Percentiles rank a stretch among this genome's conserved stretches.
phyloP scores from a whole-genome alignment of 768 basidiomycete species.

The Hygrophoropsis aurantiaca region DNA sequence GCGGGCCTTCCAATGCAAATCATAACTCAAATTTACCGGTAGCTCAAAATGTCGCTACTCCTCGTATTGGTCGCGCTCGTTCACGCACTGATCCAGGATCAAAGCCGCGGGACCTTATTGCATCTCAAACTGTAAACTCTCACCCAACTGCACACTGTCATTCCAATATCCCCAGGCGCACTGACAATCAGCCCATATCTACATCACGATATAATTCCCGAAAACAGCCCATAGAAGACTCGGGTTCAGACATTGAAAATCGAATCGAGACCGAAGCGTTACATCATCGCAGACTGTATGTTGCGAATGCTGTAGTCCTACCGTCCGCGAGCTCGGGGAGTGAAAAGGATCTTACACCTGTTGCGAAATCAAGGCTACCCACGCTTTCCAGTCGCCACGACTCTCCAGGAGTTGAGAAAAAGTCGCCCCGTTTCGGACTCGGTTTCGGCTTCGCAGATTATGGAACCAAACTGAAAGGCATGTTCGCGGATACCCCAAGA shows the following conservation, averaged over 20 bases:
- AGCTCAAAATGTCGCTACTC: neutral
- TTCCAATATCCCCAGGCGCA: constrained; percentile 27
- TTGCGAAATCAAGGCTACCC: constrained; percentile 13
- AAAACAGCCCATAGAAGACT: constrained; percentile 8
- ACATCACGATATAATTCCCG: constrained; percentile 10
- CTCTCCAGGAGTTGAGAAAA: constrained; percentile 16
- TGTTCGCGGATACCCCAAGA: neutral
- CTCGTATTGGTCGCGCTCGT: constrained; percentile 23
- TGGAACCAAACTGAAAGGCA: constrained; percentile 10
- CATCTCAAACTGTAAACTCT: constrained; percentile 3
- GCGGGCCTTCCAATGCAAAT: constrained; percentile 3
- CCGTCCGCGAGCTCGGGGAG: constrained; percentile 43
- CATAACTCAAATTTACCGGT: constrained; percentile 3
- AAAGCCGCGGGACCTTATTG: constrained; percentile 8
- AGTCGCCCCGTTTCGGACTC: constrained; percentile 27
- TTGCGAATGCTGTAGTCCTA: constrained; percentile 44
- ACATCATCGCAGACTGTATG: constrained; percentile 42
- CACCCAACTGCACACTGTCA: constrained; percentile 7
- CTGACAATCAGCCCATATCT: constrained; percentile 10
- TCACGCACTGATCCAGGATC: constrained; percentile 29
- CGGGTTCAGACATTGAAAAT: constrained; percentile 9
- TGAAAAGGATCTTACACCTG: constrained; percentile 18
- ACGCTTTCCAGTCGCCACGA: too few relatives aligned
- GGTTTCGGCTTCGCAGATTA: constrained; percentile 21
- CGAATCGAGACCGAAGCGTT: constrained; percentile 38